These are phyloP conservation scores for Ceratopteris richardii DNA, from an alignment of 75 land plant species.

Conservation along the genomic window DNA sequence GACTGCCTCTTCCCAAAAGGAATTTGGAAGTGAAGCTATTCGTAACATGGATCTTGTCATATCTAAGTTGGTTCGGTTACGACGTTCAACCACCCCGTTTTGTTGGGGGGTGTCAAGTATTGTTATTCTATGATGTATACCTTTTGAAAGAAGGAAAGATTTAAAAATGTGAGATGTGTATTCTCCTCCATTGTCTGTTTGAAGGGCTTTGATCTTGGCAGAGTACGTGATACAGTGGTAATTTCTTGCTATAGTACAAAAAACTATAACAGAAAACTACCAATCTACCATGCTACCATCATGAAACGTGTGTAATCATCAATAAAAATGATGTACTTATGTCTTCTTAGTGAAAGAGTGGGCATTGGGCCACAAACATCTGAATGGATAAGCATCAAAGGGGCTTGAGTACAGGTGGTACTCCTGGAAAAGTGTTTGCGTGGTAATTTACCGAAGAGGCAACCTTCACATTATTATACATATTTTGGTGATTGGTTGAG, in stretches of 20 bases:
- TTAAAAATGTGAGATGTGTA: neutral
- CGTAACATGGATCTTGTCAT: neutral
- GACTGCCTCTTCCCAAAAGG: neutral
- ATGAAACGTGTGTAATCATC: slow-evolving; percentile 13
- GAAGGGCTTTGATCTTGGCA: neutral
- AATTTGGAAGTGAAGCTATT: neutral
- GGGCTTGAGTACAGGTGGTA: neutral
- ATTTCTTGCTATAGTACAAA: neutral
- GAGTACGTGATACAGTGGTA: neutral
- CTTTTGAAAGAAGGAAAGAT: neutral
- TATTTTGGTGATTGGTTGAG: too few relatives aligned
- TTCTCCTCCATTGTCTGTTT: slow-evolving; percentile 13
- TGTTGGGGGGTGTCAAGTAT: slow-evolving; percentile 4
- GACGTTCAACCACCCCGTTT: slow-evolving; percentile 9
- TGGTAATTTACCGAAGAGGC: neutral
- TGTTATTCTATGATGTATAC: neutral
- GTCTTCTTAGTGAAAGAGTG: neutral
- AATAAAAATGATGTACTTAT: slow-evolving; percentile 8
- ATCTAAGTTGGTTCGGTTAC: neutral
- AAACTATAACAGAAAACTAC: neutral
- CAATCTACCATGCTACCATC: neutral
- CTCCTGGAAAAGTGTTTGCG: neutral
- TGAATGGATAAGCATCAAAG: slow-evolving; percentile 10
- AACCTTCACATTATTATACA: too few relatives aligned
- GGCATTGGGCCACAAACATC: slow-evolving; percentile 16